phyloP scores from a whole-genome alignment of 345 rosid genomes.

The Alliaria petiolata region DNA sequence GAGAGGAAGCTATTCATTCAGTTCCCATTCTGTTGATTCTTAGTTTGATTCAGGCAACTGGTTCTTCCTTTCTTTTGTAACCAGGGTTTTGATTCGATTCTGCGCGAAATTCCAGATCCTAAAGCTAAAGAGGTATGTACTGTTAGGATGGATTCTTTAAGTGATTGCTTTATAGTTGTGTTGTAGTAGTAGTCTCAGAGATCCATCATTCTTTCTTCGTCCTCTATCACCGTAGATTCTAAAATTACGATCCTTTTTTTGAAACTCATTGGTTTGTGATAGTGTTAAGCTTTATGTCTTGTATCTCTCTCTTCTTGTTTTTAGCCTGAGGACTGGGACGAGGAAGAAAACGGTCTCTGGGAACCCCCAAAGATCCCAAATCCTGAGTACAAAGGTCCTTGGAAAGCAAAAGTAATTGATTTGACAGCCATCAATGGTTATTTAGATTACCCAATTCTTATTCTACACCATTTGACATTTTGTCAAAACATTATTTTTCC shows the following conservation, averaged over 20 bases:
- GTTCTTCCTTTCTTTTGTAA: slow-evolving; percentile 14
- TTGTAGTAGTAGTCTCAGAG: slow-evolving; percentile 5
- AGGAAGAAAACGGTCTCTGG: slow-evolving; percentile 75
- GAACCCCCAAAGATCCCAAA: slow-evolving; percentile 61
- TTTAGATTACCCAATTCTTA: neutral
- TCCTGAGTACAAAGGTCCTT: slow-evolving; percentile 72
- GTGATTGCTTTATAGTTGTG: neutral
- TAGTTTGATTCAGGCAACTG: slow-evolving; percentile 4
- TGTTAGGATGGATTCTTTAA: neutral
- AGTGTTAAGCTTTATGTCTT: no score
- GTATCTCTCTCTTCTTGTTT: slow-evolving; percentile 1
- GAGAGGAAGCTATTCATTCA: neutral
- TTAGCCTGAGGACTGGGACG: slow-evolving; percentile 78
- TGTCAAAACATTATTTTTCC: neutral
- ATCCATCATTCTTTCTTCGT: neutral
- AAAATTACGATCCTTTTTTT: neutral
- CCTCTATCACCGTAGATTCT: neutral
- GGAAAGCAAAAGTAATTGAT: slow-evolving; percentile 63
- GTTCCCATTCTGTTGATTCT: neutral
- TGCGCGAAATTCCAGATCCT: slow-evolving; percentile 58
- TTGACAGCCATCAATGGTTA: neutral
- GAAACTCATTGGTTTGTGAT: slow-evolving; percentile 8
- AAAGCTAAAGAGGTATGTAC: slow-evolving; percentile 56
- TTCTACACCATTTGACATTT: neutral
- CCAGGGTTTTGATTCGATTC: slow-evolving; percentile 64